phyloP scores from a whole-genome alignment of 345 rosid species.

The Mallotus nudiflorus region DNA sequence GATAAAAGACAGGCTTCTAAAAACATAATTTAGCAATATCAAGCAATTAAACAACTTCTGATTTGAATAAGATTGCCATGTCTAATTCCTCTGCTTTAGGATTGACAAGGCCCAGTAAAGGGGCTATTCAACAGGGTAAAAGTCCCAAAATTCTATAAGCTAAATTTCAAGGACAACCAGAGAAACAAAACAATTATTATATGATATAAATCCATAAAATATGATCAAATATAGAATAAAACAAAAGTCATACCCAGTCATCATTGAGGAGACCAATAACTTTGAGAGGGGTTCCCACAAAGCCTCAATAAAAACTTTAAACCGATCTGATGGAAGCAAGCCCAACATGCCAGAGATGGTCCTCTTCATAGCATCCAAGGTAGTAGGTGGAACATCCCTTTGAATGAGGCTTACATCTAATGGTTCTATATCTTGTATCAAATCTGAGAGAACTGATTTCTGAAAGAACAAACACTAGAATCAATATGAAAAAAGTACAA shows the following conservation, averaged over 20 bases:
- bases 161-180: neutral
- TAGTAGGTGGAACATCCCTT: conserved; percentile 77
- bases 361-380: conserved; percentile 95
- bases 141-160: neutral
- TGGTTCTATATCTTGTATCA: conserved; percentile 89
- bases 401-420: conserved; percentile 88
- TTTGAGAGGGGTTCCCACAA: conserved; percentile 93
- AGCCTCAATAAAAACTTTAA: conserved; percentile 85
- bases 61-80: neutral
- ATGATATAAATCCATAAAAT: neutral
- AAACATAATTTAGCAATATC: neutral
- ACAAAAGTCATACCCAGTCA: conserved; percentile 78
- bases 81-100: neutral
- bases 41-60: conserved; percentile 11
- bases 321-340: conserved; percentile 89
- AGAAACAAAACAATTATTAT: neutral
- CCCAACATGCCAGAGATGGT: conserved; percentile 98
- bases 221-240: neutral
- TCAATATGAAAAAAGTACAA: neutral
- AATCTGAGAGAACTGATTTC: conserved; percentile 62
- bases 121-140: neutral
- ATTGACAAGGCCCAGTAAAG: neutral
- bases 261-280: conserved; percentile 87
- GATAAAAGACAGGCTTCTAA: neutral
- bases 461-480: conserved; percentile 27